Base-by-base conservation (phyloP, 805 yeast genomes). In the Schwanniomyces yamadae region DNA sequence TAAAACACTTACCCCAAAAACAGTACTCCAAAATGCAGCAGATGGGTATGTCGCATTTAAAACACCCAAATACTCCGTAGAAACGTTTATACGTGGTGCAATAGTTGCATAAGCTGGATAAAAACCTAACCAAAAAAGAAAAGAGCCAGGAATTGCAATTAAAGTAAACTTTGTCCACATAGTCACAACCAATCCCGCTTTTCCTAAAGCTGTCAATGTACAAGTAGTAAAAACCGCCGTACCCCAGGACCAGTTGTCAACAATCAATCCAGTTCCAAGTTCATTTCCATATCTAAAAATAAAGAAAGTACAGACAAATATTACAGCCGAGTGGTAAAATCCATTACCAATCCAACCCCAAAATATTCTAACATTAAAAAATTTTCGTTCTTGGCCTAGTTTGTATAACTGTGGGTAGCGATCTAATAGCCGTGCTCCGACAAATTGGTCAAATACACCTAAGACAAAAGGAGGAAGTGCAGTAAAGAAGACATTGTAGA, bases 331-430 rank as follows among this genome's bases (percentile, higher is more conserved):
- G 57, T 93, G 99, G 61, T 78, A 93, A 55, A 93, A 91, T 0
- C 99, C 99, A 59, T 93, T 95, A 33, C 80, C 65, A 29, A 93
- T 86, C 99, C 99, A 93, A 13, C 95, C 86, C 98, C 98, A 91
- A 59, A 93, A 93, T 25, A 89, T 89, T 4, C 79, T 71, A 9
- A 89, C 95, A 48, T 91, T 91, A 66, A 93, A 87, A 54, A 93
- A 93, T 37, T 77, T 82, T 13, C 95, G 84, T 42, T 78, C 69
- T 61, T 91, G 97, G 5, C 99, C 99, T 28, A 93, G 66, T 53
- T 82, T 84, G 62, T 95, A 93, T 33, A 95, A 67, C 54, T 86
- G 95, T 0, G 99, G 98, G 56, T 95, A 95, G 37, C 93, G 77
- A 48, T 87, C 93, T 28, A 95, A 68, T 54, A 91, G 74, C 45